Percentiles rank a stretch among this genome's conserved stretches.
Evolutionary conservation across 2,329 filamentous ascomycete genomes (phyloP).

Genomic region (Cladorrhinum sp.): DNA sequence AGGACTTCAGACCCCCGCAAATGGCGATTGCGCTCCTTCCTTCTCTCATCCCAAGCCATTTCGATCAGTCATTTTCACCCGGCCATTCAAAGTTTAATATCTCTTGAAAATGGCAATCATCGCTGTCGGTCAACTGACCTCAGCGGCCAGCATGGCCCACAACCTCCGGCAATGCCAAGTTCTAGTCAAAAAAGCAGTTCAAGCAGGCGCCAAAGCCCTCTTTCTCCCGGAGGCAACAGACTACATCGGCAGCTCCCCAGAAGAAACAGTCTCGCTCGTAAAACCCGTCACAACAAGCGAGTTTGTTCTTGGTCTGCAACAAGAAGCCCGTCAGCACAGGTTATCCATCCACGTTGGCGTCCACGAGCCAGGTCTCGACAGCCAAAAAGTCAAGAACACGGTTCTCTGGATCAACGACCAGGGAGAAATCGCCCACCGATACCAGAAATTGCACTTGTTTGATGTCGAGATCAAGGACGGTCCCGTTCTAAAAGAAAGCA

Average conservation of each 20-base stretch:
- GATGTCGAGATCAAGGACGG: conserved; percentile 53
- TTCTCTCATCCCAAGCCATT: not conserved
- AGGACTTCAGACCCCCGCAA: not conserved
- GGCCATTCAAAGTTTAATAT: too few species aligned
- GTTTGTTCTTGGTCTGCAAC: conserved; percentile 74
- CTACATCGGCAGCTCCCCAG: conserved; percentile 71
- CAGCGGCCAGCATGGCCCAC: conserved; percentile 70
- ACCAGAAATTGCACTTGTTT: conserved; percentile 91
- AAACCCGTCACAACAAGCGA: conserved; percentile 61
- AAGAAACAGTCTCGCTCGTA: conserved; percentile 69
- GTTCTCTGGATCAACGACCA: conserved; percentile 49
- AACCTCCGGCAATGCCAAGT: conserved; percentile 77
- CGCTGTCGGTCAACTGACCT: conserved; percentile 82
- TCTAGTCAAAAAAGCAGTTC: conserved; percentile 69
- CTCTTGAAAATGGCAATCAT: not conserved
- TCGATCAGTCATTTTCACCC: too few species aligned
- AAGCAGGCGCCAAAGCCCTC: conserved; percentile 73
- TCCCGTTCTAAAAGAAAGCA: conserved; percentile 28
- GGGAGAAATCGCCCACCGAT: conserved; percentile 48
- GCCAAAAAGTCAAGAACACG: conserved; percentile 48
- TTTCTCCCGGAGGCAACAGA: conserved; percentile 92
- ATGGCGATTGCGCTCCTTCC: not conserved
- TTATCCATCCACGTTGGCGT: conserved; percentile 83
- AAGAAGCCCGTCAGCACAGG: conserved; percentile 59
- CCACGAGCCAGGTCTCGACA: conserved; percentile 59